phyloP scores from a whole-genome alignment of 768 basidiomycete genomes.

The Candolleomyces aberdarensis region DNA sequence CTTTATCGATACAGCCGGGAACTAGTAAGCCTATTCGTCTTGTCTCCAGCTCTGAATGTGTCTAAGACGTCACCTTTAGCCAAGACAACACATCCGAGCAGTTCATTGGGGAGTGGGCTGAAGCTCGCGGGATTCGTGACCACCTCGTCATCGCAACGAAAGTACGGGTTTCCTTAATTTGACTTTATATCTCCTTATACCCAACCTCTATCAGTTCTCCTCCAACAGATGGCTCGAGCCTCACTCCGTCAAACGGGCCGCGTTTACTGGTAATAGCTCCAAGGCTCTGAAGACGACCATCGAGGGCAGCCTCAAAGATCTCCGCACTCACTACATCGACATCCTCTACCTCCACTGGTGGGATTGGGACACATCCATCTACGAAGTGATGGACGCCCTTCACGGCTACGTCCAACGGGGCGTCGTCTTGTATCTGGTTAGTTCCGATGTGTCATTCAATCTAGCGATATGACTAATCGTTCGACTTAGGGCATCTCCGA shows the following conservation, averaged over 20 bases:
- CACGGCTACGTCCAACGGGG: constrained; percentile 47
- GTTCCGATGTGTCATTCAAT: neutral
- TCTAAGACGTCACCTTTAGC: constrained; percentile 6
- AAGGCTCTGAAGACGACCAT: constrained; percentile 38
- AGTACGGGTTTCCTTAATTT: constrained; percentile 12
- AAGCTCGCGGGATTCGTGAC: constrained; percentile 32
- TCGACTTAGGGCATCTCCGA: constrained; percentile 5
- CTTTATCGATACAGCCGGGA: constrained; percentile 41
- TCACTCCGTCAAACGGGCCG: constrained; percentile 26
- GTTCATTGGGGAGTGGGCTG: constrained; percentile 43
- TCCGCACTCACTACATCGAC: constrained; percentile 36
- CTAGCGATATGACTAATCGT: neutral
- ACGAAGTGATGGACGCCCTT: constrained; percentile 54
- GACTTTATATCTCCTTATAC: neutral
- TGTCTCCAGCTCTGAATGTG: neutral
- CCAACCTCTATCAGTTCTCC: constrained; percentile 18
- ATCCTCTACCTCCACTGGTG: constrained; percentile 43
- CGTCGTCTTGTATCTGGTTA: constrained; percentile 45
- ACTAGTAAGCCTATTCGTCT: constrained; percentile 23
- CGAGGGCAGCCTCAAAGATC: constrained; percentile 36
- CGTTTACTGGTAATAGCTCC: constrained; percentile 35
- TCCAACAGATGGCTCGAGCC: constrained; percentile 23
- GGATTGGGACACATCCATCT: constrained; percentile 48
- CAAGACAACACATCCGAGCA: constrained; percentile 34
- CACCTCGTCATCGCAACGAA: constrained; percentile 36